Conservation (phyloP, 1,284 basidiomycete species). For the Jaminaea rosea region DNA sequence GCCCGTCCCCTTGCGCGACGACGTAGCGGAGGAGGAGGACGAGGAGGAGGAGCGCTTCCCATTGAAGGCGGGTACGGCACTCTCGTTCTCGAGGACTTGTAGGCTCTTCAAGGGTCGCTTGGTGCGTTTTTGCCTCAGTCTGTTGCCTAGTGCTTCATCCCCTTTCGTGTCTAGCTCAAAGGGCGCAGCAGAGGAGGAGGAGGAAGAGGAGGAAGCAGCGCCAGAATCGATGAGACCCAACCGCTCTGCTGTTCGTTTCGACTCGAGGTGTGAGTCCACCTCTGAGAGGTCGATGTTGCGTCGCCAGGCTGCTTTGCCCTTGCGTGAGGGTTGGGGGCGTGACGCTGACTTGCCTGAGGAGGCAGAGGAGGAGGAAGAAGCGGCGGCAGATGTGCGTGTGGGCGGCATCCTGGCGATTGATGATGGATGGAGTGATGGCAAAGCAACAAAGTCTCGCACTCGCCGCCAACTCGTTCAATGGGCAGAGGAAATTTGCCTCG, state of each 20-base stretch:
- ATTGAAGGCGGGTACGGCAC: slow-evolving; percentile 2
- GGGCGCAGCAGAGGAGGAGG: neutral
- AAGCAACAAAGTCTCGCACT: neutral
- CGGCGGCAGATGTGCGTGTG: neutral
- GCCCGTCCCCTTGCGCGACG: neutral
- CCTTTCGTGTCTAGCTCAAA: slow-evolving; percentile 10
- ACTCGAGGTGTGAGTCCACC: slow-evolving; percentile 8
- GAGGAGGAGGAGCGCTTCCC: neutral
- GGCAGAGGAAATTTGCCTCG: too few relatives aligned
- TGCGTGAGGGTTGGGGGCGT: slow-evolving; percentile 60
- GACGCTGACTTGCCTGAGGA: neutral
- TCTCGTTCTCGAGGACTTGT: slow-evolving; percentile 3
- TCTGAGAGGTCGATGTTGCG: slow-evolving; percentile 55
- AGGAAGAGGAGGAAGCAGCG: neutral
- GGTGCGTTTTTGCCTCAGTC: neutral
- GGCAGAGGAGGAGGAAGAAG: neutral
- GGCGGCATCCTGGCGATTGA: neutral
- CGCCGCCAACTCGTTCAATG: too few relatives aligned
- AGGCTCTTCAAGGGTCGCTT: slow-evolving; percentile 6
- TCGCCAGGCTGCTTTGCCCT: slow-evolving; percentile 80
- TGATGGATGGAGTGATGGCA: neutral
- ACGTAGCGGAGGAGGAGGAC: neutral
- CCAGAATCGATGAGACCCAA: neutral
- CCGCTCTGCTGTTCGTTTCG: slow-evolving; percentile 1
- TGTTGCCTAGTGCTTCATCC: slow-evolving; percentile 1